phyloP scores from a whole-genome alignment of 768 basidiomycete genomes.

The Mycena amicta region DNA sequence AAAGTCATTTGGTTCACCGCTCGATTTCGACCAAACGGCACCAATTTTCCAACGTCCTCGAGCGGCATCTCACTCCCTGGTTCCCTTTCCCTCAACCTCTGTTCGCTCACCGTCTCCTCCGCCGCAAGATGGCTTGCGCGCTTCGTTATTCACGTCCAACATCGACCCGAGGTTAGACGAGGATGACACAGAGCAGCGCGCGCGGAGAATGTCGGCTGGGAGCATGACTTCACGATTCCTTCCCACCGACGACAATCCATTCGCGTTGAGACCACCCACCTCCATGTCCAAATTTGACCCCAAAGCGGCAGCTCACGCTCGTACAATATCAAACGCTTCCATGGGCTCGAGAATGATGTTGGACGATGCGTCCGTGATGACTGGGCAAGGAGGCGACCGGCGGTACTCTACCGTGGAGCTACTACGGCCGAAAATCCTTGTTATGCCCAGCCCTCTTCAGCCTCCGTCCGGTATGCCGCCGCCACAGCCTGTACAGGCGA shows the following conservation, averaged over 20 bases:
- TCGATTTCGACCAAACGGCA: constrained; percentile 55
- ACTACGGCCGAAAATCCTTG: constrained; percentile 86
- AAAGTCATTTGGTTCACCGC: constrained; percentile 59
- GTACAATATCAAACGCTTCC: constrained; percentile 66
- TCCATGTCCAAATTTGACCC: constrained; percentile 80
- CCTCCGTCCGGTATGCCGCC: constrained; percentile 37
- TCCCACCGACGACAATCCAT: constrained; percentile 60
- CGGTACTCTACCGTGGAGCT: constrained; percentile 77
- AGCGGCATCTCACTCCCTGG: constrained; percentile 51
- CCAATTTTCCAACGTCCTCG: constrained; percentile 49
- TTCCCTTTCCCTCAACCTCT: constrained; percentile 46
- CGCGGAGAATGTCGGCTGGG: constrained; percentile 43
- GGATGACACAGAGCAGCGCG: constrained; percentile 34
- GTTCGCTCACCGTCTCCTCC: constrained; percentile 53
- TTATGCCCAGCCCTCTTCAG: constrained; percentile 92
- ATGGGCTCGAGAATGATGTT: constrained; percentile 65
- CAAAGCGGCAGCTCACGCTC: constrained; percentile 60
- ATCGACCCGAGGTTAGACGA: constrained; percentile 32
- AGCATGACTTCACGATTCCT: constrained; percentile 45
- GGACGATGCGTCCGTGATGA: constrained; percentile 48
- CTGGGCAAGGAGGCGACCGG: constrained; percentile 49
- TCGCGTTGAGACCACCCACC: constrained; percentile 66
- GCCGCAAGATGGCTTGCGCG: constrained; percentile 33
- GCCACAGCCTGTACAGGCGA: constrained; percentile 36
- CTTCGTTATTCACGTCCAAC: constrained; percentile 17